Evolutionary conservation across 257 asterid genomes (phyloP), one percentile per base, ranked within the genome.

Genomic region (Nicotiana obtusifolia): DNA sequence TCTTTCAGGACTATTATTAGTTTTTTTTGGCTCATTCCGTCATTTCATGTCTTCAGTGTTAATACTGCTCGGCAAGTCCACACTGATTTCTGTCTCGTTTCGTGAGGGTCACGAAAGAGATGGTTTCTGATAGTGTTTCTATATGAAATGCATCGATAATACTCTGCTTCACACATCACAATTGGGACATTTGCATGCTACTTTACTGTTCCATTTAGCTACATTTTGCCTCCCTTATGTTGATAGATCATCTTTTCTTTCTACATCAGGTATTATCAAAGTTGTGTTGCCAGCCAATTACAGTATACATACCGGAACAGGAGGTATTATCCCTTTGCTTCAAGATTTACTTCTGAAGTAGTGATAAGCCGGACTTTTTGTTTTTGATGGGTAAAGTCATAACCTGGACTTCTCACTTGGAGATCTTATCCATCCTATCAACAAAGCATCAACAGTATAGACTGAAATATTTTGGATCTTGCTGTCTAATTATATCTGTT

Each of bases 221-320:
- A 65, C 54, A 28, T 30, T 14, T 24, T 30, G 31, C 67, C 47
- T 57, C 65, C 28, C 14, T 20, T 49, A 30, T 7, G 76, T 35
- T 83, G 68, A 68, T 66, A 64, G 79, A 57, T 53, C 3, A 73
- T 69, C 37, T 31, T 26, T 57, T 54, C 26, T 73, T 78, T 83
- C 78, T 19, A 60, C 68, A 20, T 56, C 81, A 94, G 99, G 99
- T 95, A 82, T 88, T 95, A 80, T 95, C 98, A 7, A 95, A 87
- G 88, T 84, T 95, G 89, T 95, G 97, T 84, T 30, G 90, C 87
- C 99, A 95, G 90, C 97, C 97, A 30, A 91, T 95, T 84, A 86
- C 88, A 54, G 99, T 94, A 41, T 95, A 92, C 87, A 92, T 95
- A 78, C 97, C 99, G 3, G 97, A 90, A 83, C 91, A 86, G n/a